Conservation (phyloP, 2,329 filamentous ascomycete genomes). For the Verticillium nonalfalfae region DNA sequence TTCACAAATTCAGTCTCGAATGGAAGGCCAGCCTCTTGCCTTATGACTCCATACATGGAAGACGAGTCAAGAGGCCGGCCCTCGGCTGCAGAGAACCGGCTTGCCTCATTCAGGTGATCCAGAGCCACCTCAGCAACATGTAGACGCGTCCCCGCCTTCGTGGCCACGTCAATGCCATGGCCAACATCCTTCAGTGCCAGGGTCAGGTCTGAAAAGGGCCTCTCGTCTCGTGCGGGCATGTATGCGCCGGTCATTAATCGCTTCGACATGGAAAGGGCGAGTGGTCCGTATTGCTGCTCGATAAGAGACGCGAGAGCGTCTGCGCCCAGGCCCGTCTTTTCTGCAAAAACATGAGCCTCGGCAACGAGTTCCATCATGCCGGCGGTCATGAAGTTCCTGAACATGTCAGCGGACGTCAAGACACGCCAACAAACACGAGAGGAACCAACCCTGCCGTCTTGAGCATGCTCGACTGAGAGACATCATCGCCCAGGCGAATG, state of each 20-base stretch:
- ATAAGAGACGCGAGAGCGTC: constrained; percentile 34
- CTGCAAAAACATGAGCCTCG: constrained; percentile 42
- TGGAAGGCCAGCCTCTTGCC: constrained; percentile 31
- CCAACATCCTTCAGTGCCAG: constrained; percentile 47
- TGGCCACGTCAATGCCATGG: constrained; percentile 37
- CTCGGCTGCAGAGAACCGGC: constrained; percentile 23
- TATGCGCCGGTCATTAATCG: constrained; percentile 31
- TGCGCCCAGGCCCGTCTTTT: constrained; percentile 33
- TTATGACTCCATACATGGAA: constrained; percentile 41
- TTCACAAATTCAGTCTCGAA: constrained; percentile 34
- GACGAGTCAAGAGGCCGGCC: constrained; percentile 38
- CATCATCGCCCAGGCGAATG: constrained; percentile 34
- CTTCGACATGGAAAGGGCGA: constrained; percentile 28
- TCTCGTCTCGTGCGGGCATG: constrained; percentile 22
- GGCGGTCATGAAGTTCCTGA: constrained; percentile 41
- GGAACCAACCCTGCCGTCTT: constrained; percentile 36
- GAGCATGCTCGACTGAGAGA: constrained; percentile 34
- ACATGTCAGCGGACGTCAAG: not conserved
- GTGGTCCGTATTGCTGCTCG: constrained; percentile 29
- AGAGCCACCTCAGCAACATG: constrained; percentile 35
- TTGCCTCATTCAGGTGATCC: constrained; percentile 34
- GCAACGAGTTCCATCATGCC: constrained; percentile 41
- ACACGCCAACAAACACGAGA: no score
- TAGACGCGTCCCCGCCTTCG: constrained; percentile 27
- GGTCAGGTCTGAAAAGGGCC: constrained; percentile 40